phyloP scores from a whole-genome alignment of 768 basidiomycete species.

The Kwoniella dendrophila region DNA sequence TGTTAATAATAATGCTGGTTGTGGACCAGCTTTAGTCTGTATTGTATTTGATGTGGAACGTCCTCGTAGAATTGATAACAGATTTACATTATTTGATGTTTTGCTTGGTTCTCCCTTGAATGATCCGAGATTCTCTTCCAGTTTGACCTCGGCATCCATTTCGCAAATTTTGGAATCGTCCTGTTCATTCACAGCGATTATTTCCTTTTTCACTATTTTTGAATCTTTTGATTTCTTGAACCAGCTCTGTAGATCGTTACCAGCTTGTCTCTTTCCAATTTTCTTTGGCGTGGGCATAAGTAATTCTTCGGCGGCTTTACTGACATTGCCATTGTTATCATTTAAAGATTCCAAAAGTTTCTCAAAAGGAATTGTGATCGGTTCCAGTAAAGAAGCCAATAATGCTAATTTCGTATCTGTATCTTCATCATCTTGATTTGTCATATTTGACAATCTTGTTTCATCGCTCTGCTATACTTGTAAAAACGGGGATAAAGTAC shows the following conservation, averaged over 20 bases:
- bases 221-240: conserved; percentile 13
- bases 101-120: neutral
- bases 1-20: conserved; percentile 45
- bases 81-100: conserved; percentile 7
- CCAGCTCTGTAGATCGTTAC: conserved; percentile 30
- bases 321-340: conserved; percentile 38
- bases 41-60: conserved; percentile 3
- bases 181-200: neutral
- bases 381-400: conserved; percentile 48
- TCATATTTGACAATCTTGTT: neutral
- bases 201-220: neutral
- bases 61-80: conserved; percentile 26
- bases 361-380: conserved; percentile 35
- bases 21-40: conserved; percentile 31
- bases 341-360: conserved; percentile 36
- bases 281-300: conserved; percentile 33
- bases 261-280: conserved; percentile 32
- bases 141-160: too few relatives aligned
- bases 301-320: conserved; percentile 46
- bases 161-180: too few relatives aligned
- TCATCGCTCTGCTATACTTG: neutral
- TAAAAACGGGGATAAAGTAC: neutral
- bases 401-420: conserved; percentile 41
- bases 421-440: conserved; percentile 11
- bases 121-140: neutral